Base-by-base conservation (phyloP, 164 flowering plant genomes). In the Vitis rotundifolia region DNA sequence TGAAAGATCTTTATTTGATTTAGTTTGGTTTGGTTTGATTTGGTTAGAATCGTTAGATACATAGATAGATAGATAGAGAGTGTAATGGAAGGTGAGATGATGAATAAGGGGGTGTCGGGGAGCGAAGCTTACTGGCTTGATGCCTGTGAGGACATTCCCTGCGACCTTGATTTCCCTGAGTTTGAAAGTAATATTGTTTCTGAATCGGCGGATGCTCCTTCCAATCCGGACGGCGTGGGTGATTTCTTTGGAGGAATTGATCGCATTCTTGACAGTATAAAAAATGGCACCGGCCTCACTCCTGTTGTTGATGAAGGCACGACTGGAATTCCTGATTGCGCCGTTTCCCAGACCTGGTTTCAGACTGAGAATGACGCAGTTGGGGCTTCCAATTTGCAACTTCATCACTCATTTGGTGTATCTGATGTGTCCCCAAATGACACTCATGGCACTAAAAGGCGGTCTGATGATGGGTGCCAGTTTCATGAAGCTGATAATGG, bases 181-280 rank as follows among this genome's bases (percentile, higher is more conserved):
- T 86, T 88, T 63, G 86, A 68, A 22, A 26, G 71, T 22, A 26
- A 75, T 2, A 63, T 71, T 62, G 79, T 29, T 48, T 59, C 78
- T 0, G 79, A 68, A 2, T 11, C 75, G 11, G 55, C 57, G 16
- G 77, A 59, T 68, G 55, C 63, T 63, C 37, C n/a, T 10, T 50
- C 59, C 15, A 59, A 55, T 70, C 73, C 67, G 61, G 81, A 68
- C 11, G 63, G 51, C 47, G 69, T 54, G 10, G 74, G 47, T 49
- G 91, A 81, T 68, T 90, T 91, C 70, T 91, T 90, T 60, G 91
- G 91, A 48, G 98, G 93, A 6, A 88, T 91, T 52, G 97, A 91
- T 78, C 84, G 75, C 57, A 87, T 90, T 63, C 81, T 93, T 11
- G 91, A 89, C 52, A 82, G 89, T 49, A 81, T 91, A n/a, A 88